Conservation (phyloP, 306 rosid species). For the Cucurbita argyrosperma region DNA sequence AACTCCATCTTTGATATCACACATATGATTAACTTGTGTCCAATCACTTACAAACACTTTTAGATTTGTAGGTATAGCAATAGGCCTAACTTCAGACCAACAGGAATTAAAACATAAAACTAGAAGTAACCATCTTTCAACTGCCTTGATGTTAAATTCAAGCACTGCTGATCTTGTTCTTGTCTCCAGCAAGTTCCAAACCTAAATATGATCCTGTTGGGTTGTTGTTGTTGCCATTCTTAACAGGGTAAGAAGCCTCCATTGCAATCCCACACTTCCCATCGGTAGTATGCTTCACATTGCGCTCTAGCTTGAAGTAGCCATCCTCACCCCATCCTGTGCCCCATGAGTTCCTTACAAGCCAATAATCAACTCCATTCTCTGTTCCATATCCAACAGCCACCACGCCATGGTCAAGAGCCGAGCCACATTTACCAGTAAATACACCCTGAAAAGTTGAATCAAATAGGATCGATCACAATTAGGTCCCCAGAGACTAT, state of each 20-base stretch:
- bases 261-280: constrained; percentile 85
- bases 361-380: constrained; percentile 77
- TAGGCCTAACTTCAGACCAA: not conserved
- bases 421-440: constrained; percentile 58
- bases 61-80: not conserved
- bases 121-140: not conserved
- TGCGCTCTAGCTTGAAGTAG: constrained; percentile 65
- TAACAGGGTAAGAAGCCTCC: constrained; percentile 71
- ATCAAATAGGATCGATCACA: not conserved
- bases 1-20: no score
- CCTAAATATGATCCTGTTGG: constrained; percentile 12
- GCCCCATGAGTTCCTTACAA: constrained; percentile 97
- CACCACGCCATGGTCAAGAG: constrained; percentile 74
- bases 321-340: constrained; percentile 76
- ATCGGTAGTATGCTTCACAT: constrained; percentile 4
- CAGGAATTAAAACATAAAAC: not conserved
- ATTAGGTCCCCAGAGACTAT: no score
- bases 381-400: constrained; percentile 76
- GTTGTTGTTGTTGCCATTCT: constrained; percentile 21
- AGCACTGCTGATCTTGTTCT: constrained; percentile 26
- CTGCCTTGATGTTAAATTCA: constrained; percentile 5
- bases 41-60: not conserved
- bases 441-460: constrained; percentile 49
- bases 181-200: constrained; percentile 7
- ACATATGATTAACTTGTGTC: not conserved